Conservation (phyloP, 2,329 filamentous ascomycete genomes). For the Exophiala sp. region DNA sequence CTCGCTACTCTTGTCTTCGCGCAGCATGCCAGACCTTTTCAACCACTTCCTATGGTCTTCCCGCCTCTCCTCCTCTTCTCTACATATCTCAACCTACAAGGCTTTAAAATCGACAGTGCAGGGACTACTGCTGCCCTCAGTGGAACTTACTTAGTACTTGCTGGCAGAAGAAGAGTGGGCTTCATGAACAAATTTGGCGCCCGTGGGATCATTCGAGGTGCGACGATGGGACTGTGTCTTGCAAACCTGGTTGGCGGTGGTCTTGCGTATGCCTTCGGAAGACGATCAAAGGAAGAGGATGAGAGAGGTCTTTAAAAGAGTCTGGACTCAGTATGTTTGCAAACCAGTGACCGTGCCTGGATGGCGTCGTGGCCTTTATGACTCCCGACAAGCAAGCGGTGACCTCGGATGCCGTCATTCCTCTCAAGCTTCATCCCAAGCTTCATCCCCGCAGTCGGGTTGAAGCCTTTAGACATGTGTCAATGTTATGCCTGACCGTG, state of each 20-base stretch:
- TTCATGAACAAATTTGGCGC: slow-evolving; percentile 43
- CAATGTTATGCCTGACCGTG: neutral
- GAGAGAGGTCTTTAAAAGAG: slow-evolving; percentile 13
- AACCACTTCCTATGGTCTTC: slow-evolving; percentile 60
- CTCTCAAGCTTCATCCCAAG: too few species aligned
- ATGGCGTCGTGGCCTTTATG: neutral
- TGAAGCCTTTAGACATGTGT: too few species aligned
- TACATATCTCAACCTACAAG: slow-evolving; percentile 59
- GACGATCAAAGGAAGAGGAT: slow-evolving; percentile 36
- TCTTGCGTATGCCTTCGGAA: slow-evolving; percentile 42
- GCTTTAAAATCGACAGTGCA: slow-evolving; percentile 58
- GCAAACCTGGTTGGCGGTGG: slow-evolving; percentile 44
- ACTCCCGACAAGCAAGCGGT: neutral
- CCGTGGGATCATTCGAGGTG: slow-evolving; percentile 41
- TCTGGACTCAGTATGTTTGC: too few species aligned
- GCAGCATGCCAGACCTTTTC: slow-evolving; percentile 61
- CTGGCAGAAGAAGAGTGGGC: slow-evolving; percentile 49
- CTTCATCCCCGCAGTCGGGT: too few species aligned
- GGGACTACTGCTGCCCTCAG: slow-evolving; percentile 61
- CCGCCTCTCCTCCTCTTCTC: slow-evolving; percentile 60
- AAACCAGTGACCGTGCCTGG: neutral
- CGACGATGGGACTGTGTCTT: slow-evolving; percentile 43
- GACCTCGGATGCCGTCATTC: too few species aligned
- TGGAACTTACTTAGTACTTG: slow-evolving; percentile 59
- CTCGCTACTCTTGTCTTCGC: slow-evolving; percentile 62